phyloP scores from a whole-genome alignment of 2,329 filamentous ascomycete species.

The Exophiala alcalophila region DNA sequence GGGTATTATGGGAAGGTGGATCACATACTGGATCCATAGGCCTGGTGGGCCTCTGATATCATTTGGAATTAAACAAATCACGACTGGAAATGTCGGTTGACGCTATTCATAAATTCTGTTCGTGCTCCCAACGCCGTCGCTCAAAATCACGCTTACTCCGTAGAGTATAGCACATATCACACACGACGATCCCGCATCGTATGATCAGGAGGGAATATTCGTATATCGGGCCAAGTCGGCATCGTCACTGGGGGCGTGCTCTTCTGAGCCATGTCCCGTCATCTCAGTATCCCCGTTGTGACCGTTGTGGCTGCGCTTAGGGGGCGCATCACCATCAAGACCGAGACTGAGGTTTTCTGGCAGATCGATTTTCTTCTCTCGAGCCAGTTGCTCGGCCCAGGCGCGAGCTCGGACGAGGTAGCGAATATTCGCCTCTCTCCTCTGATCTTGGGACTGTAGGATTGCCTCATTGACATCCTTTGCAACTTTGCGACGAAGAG shows the following conservation, averaged over 20 bases:
- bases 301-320: conserved; percentile 21
- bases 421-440: conserved; percentile 76
- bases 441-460: conserved; percentile 66
- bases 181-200: no score
- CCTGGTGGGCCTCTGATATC: neutral
- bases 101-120: no score
- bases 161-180: no score
- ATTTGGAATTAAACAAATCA: no score
- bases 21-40: conserved; percentile 4
- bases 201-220: conserved; percentile 17
- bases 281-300: conserved; percentile 29
- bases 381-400: conserved; percentile 71
- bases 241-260: conserved; percentile 8
- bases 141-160: no score
- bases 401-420: conserved; percentile 76
- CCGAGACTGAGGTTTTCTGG: conserved; percentile 47
- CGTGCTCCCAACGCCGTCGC: no score
- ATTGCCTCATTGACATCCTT: conserved; percentile 87
- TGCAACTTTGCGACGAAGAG: conserved; percentile 78
- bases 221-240: conserved; percentile 24
- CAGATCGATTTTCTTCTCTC: conserved; percentile 45
- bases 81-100: no score
- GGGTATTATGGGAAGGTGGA: conserved; percentile 1
- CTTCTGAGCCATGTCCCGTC: conserved; percentile 25
- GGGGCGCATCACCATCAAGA: conserved; percentile 33